phyloP scores from a whole-genome alignment of 306 rosid species.

The Prinsepia uniflora region DNA sequence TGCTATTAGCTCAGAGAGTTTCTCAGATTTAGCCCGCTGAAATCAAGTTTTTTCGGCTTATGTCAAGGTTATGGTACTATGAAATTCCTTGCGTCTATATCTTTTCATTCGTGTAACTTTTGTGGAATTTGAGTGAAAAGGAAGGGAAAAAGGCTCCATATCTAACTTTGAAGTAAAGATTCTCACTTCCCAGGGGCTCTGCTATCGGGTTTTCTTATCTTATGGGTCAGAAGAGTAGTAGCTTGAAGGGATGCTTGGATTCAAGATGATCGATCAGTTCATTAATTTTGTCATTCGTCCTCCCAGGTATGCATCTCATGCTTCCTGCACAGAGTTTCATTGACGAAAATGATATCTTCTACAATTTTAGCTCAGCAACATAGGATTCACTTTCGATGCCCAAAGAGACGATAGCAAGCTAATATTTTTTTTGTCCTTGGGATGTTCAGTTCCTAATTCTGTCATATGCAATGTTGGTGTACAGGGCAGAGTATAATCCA shows the following conservation, averaged over 20 bases:
- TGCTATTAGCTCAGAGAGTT: neutral
- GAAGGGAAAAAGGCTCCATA: neutral
- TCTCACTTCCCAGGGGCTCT: conserved; percentile 30
- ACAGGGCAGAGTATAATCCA: conserved; percentile 93
- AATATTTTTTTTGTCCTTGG: neutral
- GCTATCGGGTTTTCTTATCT: conserved; percentile 25
- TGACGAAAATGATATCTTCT: conserved; percentile 5
- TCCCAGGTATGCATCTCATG: conserved; percentile 62
- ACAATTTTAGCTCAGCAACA: neutral
- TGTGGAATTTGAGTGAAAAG: conserved; percentile 1
- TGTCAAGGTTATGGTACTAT: too few species aligned
- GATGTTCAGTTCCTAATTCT: neutral
- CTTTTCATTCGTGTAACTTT: neutral
- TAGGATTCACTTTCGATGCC: too few species aligned
- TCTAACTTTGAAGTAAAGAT: neutral
- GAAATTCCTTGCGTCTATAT: neutral
- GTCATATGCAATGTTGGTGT: conserved; percentile 27
- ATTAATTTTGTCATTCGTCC: conserved; percentile 94
- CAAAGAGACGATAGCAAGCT: neutral
- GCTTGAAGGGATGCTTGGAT: conserved; percentile 33
- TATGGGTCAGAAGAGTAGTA: conserved; percentile 55
- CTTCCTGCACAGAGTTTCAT: neutral
- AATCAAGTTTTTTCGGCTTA: neutral
- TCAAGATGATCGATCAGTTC: conserved; percentile 90
- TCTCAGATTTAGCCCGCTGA: neutral